Evolutionary conservation across 306 rosid genomes (phyloP).

Genomic region (Cotoneaster glaucophyllus): DNA sequence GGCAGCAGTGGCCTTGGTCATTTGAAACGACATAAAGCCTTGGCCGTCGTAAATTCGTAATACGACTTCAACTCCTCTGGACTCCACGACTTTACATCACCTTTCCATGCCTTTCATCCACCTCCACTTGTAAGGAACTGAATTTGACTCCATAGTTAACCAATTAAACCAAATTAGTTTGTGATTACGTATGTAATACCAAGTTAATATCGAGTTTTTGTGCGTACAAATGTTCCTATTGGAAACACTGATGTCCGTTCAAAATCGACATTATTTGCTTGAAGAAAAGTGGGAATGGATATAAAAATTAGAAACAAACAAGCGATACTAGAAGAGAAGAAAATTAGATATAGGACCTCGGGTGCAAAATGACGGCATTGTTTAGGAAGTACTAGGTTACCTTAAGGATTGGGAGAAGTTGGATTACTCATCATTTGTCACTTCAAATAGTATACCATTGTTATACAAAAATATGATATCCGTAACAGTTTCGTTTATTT

Average conservation of each 20-base stretch:
- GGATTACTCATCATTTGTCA: background rate
- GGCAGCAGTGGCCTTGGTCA: slow-evolving; percentile 28
- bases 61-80: slow-evolving; percentile 49
- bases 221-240: slow-evolving; percentile 35
- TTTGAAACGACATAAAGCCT: slow-evolving; percentile 58
- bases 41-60: slow-evolving; percentile 52
- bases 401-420: slow-evolving; percentile 64
- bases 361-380: background rate
- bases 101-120: slow-evolving; percentile 91
- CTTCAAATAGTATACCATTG: too few species aligned
- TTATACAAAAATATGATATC: too few species aligned
- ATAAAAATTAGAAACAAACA: background rate
- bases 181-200: background rate
- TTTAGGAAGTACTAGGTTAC: slow-evolving; percentile 9
- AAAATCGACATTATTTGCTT: slow-evolving; percentile 64
- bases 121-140: slow-evolving; percentile 80
- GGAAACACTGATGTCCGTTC: slow-evolving; percentile 56
- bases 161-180: background rate
- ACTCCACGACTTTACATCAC: slow-evolving; percentile 28
- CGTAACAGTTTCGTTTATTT: too few species aligned
- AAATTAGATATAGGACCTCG: background rate
- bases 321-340: background rate
- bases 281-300: background rate
- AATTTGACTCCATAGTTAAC: slow-evolving; percentile 38
- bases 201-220: background rate